Conservation (phyloP, 2,329 filamentous ascomycete genomes). For the Verruconis gallopava region DNA sequence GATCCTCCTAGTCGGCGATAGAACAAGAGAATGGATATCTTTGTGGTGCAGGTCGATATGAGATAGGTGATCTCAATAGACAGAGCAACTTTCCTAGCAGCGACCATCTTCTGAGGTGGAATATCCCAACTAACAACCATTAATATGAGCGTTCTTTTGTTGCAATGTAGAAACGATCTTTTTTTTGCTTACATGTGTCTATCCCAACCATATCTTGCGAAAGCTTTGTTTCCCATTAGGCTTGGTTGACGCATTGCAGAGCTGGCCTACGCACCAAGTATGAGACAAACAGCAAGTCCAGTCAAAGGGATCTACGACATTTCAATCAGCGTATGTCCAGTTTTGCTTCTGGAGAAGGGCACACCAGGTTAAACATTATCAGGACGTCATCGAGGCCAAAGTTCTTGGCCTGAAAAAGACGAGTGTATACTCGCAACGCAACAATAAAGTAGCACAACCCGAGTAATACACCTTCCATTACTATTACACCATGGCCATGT, state of each 20-base stretch:
- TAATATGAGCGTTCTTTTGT: too few relatives aligned
- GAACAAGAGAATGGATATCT: slow-evolving; percentile 15
- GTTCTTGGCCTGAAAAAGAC: slow-evolving; percentile 11
- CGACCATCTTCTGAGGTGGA: neutral
- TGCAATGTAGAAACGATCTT: too few relatives aligned
- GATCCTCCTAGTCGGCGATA: slow-evolving; percentile 13
- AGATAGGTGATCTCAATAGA: slow-evolving; percentile 15
- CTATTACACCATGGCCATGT: slow-evolving; percentile 2
- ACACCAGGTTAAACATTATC: slow-evolving; percentile 18
- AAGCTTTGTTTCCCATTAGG: too few relatives aligned
- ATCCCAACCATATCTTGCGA: slow-evolving; percentile 5
- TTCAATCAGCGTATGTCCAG: too few relatives aligned
- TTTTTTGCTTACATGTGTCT: slow-evolving; percentile 7
- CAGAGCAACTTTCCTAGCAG: slow-evolving; percentile 10
- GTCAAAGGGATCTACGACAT: slow-evolving; percentile 13
- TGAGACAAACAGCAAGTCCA: slow-evolving; percentile 10
- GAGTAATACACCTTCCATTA: slow-evolving; percentile 9
- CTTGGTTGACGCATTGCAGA: too few relatives aligned
- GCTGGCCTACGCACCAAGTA: slow-evolving; percentile 1
- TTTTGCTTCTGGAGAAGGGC: too few relatives aligned
- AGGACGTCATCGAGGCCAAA: slow-evolving; percentile 14
- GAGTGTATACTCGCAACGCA: slow-evolving; percentile 12
- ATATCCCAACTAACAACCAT: too few relatives aligned
- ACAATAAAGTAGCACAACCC: slow-evolving; percentile 12
- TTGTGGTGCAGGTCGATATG: slow-evolving; percentile 12